These are phyloP conservation scores for Breynia disticha DNA, from an alignment of 441 rosid genomes.

Conservation along the genomic window DNA sequence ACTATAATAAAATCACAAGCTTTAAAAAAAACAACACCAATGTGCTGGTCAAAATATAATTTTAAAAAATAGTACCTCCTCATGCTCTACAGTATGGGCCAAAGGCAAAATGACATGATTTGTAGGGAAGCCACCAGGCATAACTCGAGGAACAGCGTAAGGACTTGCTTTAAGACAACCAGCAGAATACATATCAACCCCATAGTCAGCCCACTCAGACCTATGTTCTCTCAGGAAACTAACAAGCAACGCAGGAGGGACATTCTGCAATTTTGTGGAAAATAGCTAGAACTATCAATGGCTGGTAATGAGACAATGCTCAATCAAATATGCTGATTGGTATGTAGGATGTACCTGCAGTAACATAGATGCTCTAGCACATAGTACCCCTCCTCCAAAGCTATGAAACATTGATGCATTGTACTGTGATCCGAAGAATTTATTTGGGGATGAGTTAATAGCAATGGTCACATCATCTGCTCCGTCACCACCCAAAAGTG, in stretches of 20 bases:
- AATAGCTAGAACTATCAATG: too few species aligned
- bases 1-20: constrained; percentile 26
- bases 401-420: constrained; percentile 48
- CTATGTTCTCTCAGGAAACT: constrained; percentile 92
- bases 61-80: constrained; percentile 47
- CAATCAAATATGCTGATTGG: background rate
- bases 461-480: constrained; percentile 68
- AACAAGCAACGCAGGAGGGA: constrained; percentile 76
- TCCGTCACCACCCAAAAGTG: constrained; percentile 67
- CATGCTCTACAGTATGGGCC: constrained; percentile 83
- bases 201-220: constrained; percentile 95
- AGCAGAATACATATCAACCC: constrained; percentile 76
- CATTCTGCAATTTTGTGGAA: constrained; percentile 32
- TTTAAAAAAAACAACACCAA: background rate
- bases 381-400: constrained; percentile 85
- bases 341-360: constrained; percentile 49
- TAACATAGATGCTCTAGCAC: constrained; percentile 88
- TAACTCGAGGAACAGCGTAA: constrained; percentile 62
- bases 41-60: background rate
- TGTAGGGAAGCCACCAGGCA: constrained; percentile 80
- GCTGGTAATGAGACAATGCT: too few species aligned
- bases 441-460: constrained; percentile 65
- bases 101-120: constrained; percentile 82
- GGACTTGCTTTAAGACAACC: constrained; percentile 74
- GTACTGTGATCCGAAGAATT: constrained; percentile 61